Percentiles rank a stretch among this genome's conserved stretches.
Conservation (phyloP, 176 grass and related monocot genomes). For the Eremochloa ophiuroides region DNA sequence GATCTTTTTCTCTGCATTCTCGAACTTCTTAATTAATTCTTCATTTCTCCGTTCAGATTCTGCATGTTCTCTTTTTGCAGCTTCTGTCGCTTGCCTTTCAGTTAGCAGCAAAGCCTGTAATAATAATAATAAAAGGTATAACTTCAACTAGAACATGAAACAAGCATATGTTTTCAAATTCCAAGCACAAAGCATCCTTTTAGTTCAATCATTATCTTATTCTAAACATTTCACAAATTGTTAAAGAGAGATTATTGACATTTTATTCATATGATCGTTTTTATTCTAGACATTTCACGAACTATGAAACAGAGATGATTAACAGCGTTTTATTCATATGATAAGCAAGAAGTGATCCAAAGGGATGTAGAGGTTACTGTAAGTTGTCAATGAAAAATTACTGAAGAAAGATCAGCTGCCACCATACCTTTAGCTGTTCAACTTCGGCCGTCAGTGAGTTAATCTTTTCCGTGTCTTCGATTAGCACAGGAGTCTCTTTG, state of each 20-base stretch:
- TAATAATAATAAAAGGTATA: conserved; percentile 24
- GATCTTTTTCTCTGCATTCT: conserved; percentile 71
- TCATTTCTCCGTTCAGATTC: conserved; percentile 73
- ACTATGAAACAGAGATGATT: not conserved
- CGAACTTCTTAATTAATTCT: conserved; percentile 85
- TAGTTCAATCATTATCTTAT: conserved; percentile 15
- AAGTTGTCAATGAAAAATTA: conserved; percentile 9
- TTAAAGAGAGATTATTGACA: not conserved
- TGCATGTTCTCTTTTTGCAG: conserved; percentile 68
- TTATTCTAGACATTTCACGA: not conserved
- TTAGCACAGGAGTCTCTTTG: conserved; percentile 81
- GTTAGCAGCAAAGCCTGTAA: conserved; percentile 62
- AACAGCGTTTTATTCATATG: conserved; percentile 20
- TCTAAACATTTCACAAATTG: not conserved
- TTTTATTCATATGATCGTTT: conserved; percentile 9
- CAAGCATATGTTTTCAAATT: conserved; percentile 13
- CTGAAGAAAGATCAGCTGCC: conserved; percentile 5
- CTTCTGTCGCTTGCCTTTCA: conserved; percentile 66
- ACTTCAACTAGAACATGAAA: conserved; percentile 19
- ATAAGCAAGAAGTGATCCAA: not conserved
- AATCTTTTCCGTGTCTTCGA: conserved; percentile 85
- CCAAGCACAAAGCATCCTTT: not conserved
- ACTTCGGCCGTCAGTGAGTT: conserved; percentile 71
- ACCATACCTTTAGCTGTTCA: conserved; percentile 70
- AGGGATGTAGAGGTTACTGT: not conserved